These are phyloP conservation scores for Zygosaccharomyces sapae DNA, from an alignment of 1,139 yeast species.

Conservation along the genomic window DNA sequence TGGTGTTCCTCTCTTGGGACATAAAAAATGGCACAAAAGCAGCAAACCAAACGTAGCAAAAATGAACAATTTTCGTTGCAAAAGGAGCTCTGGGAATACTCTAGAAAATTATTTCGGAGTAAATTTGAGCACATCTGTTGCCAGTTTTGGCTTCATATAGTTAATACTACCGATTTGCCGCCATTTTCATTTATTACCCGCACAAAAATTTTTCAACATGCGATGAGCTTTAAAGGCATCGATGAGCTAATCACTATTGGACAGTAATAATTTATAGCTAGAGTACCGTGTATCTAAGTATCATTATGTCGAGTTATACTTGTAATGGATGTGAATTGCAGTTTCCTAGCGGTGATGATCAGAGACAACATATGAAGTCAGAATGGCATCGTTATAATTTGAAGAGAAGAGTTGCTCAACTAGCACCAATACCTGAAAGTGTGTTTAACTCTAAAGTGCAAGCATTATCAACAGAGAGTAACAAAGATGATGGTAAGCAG, in stretches of 20 bases:
- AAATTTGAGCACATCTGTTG: neutral
- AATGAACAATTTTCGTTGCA: neutral
- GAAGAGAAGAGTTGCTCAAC: constrained; percentile 84
- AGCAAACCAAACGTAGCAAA: constrained; percentile 8
- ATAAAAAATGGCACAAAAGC: constrained; percentile 48
- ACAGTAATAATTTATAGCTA: neutral
- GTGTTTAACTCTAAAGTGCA: constrained; percentile 73
- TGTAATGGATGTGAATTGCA: constrained; percentile 85
- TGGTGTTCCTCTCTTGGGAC: constrained; percentile 51
- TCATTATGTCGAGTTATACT: constrained; percentile 47
- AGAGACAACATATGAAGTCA: constrained; percentile 85
- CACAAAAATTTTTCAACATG: constrained; percentile 9
- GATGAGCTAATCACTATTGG: neutral
- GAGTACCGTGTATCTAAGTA: neutral
- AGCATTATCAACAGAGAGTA: constrained; percentile 39
- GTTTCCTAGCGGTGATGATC: constrained; percentile 73
- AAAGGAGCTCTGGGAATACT: neutral
- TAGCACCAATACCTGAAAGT: constrained; percentile 75
- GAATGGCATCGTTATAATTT: constrained; percentile 91
- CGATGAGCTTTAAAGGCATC: constrained; percentile 6
- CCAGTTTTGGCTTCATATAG: neutral
- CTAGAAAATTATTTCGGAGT: neutral
- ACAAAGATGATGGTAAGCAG: constrained; percentile 41
- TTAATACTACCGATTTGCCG: neutral
- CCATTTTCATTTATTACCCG: constrained; percentile 1